Evolutionary conservation across 371 early-diverging fungal species (phyloP), one percentile per base, ranked within the genome.

Genomic region (Mucor mucedo): DNA sequence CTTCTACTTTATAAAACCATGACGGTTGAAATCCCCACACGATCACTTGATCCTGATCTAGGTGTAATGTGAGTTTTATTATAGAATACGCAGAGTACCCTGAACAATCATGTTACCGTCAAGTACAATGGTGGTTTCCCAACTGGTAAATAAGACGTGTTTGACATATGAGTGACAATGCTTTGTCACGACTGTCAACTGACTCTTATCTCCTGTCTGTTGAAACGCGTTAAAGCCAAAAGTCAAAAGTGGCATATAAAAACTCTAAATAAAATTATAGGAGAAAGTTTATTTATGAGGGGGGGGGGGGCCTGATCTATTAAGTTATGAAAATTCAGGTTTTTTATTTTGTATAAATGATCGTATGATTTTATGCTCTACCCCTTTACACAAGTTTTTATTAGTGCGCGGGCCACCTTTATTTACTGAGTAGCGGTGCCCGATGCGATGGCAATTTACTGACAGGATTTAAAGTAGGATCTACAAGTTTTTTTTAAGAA

Each of bases 171-270:
- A 16, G 14, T 56, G 60, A 28, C 55, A 21, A 21, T 21, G 44
- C 45, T 32, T 1, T 44, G 29, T 53, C 9, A 55, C 4, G 14
- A 33, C 32, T 11, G 30, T 41, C 60, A 27, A 42, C 5, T 58
- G 40, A 16, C 52, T 40, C 0, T 50, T 10, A 11, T 58, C 13
- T 9, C 40, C 41, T 40, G 66, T 64, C 62, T 79, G 79, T 5
- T 44, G 45, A 57, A 74, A 79, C 0, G 60, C 70, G 53, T 79
- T 72, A 32, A 69, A 76, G 9, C 79, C 79, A 66, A 79, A 74
- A 30, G 70, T 60, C 55, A 47, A 62, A 9, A 78, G 52, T 61
- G n/a, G 47, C 4, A 47, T 21, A 1, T 21, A 21, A 21, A 21
- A 21, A 21, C 21, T 21, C 21, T 21, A 21, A 21, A 21, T 21